These are phyloP conservation scores for Nothomitra cinnamomea DNA, from an alignment of 2,329 filamentous ascomycete species.

Conservation along the genomic window DNA sequence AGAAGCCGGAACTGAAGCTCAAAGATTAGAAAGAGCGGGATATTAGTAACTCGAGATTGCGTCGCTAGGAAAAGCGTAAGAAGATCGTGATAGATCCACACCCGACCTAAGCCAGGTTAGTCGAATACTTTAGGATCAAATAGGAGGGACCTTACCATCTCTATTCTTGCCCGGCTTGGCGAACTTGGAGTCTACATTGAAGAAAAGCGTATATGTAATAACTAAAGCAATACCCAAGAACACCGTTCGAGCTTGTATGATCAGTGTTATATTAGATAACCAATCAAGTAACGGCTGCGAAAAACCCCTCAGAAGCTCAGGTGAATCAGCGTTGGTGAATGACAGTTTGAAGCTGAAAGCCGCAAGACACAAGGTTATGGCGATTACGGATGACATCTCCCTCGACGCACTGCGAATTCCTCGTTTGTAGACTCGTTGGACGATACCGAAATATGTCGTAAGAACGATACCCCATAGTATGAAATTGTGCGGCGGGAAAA, in stretches of 20 bases:
- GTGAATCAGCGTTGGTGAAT: slow-evolving; percentile 75
- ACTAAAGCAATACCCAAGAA: slow-evolving; percentile 28
- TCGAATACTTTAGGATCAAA: neutral
- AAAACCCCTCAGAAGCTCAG: slow-evolving; percentile 46
- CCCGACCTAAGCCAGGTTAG: neutral
- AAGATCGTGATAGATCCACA: slow-evolving; percentile 43
- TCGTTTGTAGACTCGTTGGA: slow-evolving; percentile 25
- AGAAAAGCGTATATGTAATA: slow-evolving; percentile 14
- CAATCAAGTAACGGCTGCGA: slow-evolving; percentile 23
- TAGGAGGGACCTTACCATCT: neutral
- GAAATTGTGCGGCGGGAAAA: slow-evolving; percentile 44
- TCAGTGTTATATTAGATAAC: slow-evolving; percentile 25
- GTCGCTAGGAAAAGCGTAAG: slow-evolving; percentile 68
- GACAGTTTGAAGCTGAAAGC: slow-evolving; percentile 76
- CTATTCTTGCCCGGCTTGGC: neutral
- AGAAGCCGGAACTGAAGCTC: slow-evolving; percentile 41
- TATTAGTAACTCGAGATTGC: slow-evolving; percentile 70
- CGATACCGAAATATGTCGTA: slow-evolving; percentile 47
- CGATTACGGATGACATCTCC: slow-evolving; percentile 17
- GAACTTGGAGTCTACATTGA: neutral
- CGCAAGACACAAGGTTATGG: slow-evolving; percentile 17
- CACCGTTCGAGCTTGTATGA: slow-evolving; percentile 32
- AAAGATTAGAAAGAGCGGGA: slow-evolving; percentile 69
- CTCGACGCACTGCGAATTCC: slow-evolving; percentile 14
- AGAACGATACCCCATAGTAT: slow-evolving; percentile 61